Conservation (phyloP, 1,139 yeast species). For the Pichia sp. region DNA sequence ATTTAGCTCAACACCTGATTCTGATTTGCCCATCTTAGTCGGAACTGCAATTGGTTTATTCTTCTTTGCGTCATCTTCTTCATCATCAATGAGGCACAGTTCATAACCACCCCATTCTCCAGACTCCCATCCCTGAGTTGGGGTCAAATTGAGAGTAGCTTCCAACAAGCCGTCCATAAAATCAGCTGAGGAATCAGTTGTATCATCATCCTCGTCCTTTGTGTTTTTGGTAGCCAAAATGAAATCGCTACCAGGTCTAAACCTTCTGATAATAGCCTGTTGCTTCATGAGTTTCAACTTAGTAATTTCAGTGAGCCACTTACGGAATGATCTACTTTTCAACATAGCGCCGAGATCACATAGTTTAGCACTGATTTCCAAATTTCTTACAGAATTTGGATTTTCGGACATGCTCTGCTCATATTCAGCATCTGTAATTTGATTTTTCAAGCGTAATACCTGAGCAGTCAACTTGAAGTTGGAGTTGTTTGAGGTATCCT, state of each 20-base stretch:
- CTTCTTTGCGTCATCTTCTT: constrained; percentile 35
- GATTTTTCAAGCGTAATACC: constrained; percentile 11
- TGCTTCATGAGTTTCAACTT: constrained; percentile 59
- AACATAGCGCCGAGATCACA: constrained; percentile 52
- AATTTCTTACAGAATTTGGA: constrained; percentile 10
- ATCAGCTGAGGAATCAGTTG: constrained; percentile 8
- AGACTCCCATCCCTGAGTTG: constrained; percentile 73
- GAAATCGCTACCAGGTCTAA: constrained; percentile 93
- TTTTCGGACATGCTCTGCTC: constrained; percentile 12
- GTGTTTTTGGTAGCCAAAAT: constrained; percentile 69
- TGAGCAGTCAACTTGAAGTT: constrained; percentile 24
- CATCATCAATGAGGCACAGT: constrained; percentile 67
- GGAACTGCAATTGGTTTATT: no score
- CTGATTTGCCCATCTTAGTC: constrained; percentile 16
- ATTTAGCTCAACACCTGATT: constrained; percentile 41
- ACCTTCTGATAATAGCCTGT: constrained; percentile 69
- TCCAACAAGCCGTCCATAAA: constrained; percentile 48
- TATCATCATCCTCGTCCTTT: constrained; percentile 39
- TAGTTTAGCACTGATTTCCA: constrained; percentile 28
- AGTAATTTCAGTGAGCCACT: constrained; percentile 64
- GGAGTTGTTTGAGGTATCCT: constrained; percentile 26
- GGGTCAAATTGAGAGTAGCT: constrained; percentile 74
- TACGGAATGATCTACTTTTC: constrained; percentile 54
- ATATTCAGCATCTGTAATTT: constrained; percentile 1
- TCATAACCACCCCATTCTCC: constrained; percentile 96